Evolutionary conservation across 2,329 filamentous ascomycete genomes (phyloP), one percentile per base, ranked within the genome.

Genomic region (Sporothrix protearum): DNA sequence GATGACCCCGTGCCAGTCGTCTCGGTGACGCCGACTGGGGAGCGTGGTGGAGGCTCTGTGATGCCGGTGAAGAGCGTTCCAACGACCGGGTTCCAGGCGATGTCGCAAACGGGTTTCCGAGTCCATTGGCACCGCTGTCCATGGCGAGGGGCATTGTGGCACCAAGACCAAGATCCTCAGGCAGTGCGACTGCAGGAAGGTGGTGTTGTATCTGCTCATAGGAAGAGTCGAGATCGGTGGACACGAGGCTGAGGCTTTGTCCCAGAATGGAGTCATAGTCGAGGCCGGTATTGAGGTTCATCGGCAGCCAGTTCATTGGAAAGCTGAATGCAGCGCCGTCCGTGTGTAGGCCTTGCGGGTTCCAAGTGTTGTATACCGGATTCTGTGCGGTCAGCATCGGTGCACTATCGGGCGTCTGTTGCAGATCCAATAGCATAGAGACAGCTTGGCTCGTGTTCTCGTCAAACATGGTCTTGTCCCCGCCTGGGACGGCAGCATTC

Each of bases 211-310:
- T 47, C 25, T 30, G 61, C 7, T 47, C 22, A 16, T 33, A 66
- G 25, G 61, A 12, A 3, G 61, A 22, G 7, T 47, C 39, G 25
- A 66, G 22, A 8, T 66, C 61, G 3, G 39, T 7, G 6, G 39
- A 30, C 61, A 66, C 3, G 22, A 66, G 61, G 42, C 42, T 49
- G 39, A 47, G 42, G 12, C 61, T 47, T 14, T 28, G 61, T 22
- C 61, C 61, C 14, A 66, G 25, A 2, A 66, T 66, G 12, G 61
- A 66, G 12, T 47, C 61, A 6, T 66, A 66, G 39, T 66, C 61
- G 14, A 66, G 39, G 16, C 49, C 61, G 0, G 14, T 19, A 42
- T 66, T 42, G 2, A 66, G 61, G 25, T 66, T 66, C 10, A 30
- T 25, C 14, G 61, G 61, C 39, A 66, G 39, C 61, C 61, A 66